Conservation (phyloP, 345 rosid genomes). For the Eucalyptus brandiana region DNA sequence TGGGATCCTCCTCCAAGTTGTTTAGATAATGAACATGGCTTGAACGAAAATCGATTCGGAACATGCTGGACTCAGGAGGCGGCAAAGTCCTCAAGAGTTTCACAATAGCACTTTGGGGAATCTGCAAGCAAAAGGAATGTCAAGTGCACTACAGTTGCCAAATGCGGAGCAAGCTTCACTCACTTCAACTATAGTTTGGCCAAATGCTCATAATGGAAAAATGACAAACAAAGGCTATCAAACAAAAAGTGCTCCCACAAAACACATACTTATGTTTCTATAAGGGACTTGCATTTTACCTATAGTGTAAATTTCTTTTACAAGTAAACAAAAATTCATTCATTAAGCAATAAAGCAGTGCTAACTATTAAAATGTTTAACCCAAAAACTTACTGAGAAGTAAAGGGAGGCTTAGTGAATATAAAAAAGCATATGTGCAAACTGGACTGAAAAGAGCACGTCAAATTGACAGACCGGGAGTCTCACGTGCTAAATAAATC, state of each 20-base stretch:
- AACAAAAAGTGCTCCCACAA: background rate
- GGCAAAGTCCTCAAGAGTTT: conserved; percentile 60
- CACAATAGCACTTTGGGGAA: conserved; percentile 47
- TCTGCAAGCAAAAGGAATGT: conserved; percentile 18
- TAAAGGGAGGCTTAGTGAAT: background rate
- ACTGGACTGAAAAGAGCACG: background rate
- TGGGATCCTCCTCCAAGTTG: conserved; percentile 95
- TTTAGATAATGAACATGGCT: conserved; percentile 83
- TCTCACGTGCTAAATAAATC: background rate
- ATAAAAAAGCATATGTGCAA: background rate
- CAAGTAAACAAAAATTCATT: background rate
- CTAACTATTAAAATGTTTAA: background rate
- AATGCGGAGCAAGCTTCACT: background rate
- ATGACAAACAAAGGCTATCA: background rate
- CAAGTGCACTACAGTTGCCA: background rate
- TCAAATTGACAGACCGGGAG: background rate
- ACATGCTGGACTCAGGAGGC: conserved; percentile 60
- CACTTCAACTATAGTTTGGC: background rate
- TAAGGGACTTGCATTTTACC: background rate
- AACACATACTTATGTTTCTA: background rate
- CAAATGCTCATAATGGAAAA: background rate
- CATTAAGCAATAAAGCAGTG: background rate
- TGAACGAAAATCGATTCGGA: conserved; percentile 89
- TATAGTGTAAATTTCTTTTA: background rate
- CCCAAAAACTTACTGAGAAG: background rate